Conservation (phyloP, 2,329 filamentous ascomycete species). For the Paracoccidioides lutzii region DNA sequence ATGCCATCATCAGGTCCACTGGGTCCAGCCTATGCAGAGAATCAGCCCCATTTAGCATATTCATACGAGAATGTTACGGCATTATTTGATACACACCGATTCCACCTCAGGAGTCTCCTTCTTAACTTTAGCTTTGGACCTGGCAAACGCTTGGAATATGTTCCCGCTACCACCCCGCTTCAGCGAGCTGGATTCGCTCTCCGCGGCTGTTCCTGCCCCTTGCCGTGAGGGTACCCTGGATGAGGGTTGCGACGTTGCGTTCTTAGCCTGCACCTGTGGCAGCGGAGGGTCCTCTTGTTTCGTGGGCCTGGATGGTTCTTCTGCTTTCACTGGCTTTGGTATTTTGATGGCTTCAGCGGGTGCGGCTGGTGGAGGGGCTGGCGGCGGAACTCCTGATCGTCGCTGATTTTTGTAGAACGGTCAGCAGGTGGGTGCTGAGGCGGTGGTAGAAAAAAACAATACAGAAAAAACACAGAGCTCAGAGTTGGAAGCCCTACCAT, state of each 20-base stretch:
- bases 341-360: constrained; percentile 19
- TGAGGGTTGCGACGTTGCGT: not conserved
- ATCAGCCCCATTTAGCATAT: constrained; percentile 9
- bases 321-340: constrained; percentile 20
- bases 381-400: constrained; percentile 34
- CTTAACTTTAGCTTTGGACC: constrained; percentile 48
- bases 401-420: constrained; percentile 24
- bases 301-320: constrained; percentile 16
- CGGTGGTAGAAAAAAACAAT: too few species aligned
- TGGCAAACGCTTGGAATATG: constrained; percentile 70
- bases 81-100: constrained; percentile 20
- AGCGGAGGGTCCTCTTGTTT: constrained; percentile 17
- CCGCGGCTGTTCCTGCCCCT: constrained; percentile 17
- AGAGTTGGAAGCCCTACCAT: constrained; percentile 29
- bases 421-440: not conserved
- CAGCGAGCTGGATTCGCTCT: constrained; percentile 29
- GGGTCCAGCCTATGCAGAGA: constrained; percentile 18
- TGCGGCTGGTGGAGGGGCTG: constrained; percentile 22
- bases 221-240: not conserved
- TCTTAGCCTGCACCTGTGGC: not conserved
- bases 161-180: constrained; percentile 50
- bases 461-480: not conserved
- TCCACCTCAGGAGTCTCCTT: constrained; percentile 25
- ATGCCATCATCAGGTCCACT: constrained; percentile 39
- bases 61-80: constrained; percentile 15